Percentiles rank a stretch among this genome's conserved stretches.
These are phyloP conservation scores for Glycine latifolia DNA, from an alignment of 306 rosid species.

Conservation along the genomic window DNA sequence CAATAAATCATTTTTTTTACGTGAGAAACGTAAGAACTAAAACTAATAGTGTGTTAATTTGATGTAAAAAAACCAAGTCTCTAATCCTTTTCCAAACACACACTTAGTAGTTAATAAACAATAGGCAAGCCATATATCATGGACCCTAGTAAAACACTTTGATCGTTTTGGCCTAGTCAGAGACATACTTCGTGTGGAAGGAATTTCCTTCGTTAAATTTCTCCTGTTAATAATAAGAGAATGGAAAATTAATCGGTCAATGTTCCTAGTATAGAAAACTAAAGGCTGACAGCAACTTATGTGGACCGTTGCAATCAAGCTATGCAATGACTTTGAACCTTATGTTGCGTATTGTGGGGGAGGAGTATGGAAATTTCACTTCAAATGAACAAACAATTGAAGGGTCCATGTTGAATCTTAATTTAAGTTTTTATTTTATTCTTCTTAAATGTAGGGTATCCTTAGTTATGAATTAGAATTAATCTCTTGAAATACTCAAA, in stretches of 20 bases:
- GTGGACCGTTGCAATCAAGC: constrained; percentile 41
- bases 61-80: too few relatives aligned
- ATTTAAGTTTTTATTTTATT: neutral
- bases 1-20: too few relatives aligned
- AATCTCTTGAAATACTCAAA: too few relatives aligned
- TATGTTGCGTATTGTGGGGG: neutral
- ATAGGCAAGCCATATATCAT: neutral
- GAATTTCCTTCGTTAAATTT: neutral
- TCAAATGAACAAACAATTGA: neutral
- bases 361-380: neutral
- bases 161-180: constrained; percentile 1
- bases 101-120: neutral
- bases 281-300: constrained; percentile 23
- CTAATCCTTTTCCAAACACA: too few relatives aligned
- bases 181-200: constrained; percentile 30
- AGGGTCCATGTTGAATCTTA: neutral
- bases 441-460: too few relatives aligned
- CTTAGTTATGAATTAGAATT: too few relatives aligned
- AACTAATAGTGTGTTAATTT: too few relatives aligned
- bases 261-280: constrained; percentile 28
- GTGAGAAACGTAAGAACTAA: too few relatives aligned
- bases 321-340: constrained; percentile 38
- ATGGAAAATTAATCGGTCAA: constrained; percentile 32
- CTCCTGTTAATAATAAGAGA: neutral
- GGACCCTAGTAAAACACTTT: neutral